These are phyloP conservation scores for Beauveria sp. DNA, from an alignment of 2,329 filamentous ascomycete species.

Conservation along the genomic window DNA sequence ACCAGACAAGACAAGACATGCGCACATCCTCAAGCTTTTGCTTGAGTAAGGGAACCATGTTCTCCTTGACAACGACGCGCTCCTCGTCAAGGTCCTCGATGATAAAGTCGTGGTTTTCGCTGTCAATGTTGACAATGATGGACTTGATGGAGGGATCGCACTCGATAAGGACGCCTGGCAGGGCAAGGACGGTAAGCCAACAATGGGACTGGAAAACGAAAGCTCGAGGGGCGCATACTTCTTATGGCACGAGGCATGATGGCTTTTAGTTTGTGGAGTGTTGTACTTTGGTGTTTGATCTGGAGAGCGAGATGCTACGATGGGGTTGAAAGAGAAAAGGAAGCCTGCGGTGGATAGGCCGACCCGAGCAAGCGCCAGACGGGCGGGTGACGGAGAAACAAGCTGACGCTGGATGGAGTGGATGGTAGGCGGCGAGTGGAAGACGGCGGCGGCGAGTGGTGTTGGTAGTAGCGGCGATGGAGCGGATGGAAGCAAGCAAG, in stretches of 20 bases:
- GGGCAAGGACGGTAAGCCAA: background rate
- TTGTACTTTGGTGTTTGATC: background rate
- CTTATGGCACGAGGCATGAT: conserved; percentile 3
- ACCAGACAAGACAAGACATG: background rate
- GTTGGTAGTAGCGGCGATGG: background rate
- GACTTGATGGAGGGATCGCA: conserved; percentile 84
- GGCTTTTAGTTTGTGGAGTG: background rate
- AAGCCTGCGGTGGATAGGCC: background rate
- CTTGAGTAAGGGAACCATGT: conserved; percentile 62
- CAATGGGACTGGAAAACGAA: conserved; percentile 22
- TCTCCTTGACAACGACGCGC: conserved; percentile 66
- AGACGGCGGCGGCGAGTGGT: background rate
- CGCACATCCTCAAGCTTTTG: conserved; percentile 58
- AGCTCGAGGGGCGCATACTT: conserved; percentile 49
- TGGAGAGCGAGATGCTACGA: background rate
- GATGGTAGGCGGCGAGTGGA: too few relatives aligned
- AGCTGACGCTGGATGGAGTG: background rate
- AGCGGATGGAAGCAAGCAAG: background rate
- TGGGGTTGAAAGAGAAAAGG: background rate
- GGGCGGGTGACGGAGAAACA: background rate
- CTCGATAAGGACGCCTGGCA: conserved; percentile 63
- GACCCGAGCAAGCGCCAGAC: background rate
- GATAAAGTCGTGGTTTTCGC: conserved; percentile 62
- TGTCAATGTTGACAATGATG: conserved; percentile 72
- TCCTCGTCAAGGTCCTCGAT: conserved; percentile 75